phyloP scores from a whole-genome alignment of 805 yeast species.

The Metschnikowia shivogae region DNA sequence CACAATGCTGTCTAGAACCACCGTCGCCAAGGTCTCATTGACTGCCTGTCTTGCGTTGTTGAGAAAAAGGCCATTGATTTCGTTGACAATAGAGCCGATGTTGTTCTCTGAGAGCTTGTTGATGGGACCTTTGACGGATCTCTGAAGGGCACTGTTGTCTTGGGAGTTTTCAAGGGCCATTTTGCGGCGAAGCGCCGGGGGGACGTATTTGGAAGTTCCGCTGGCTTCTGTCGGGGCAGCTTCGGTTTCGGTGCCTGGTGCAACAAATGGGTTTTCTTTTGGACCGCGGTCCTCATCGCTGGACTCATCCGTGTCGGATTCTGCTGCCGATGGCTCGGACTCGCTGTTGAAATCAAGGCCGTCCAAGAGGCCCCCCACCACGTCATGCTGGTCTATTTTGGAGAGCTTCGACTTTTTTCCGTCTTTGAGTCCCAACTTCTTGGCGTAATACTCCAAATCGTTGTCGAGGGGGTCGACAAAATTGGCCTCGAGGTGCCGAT shows the following conservation, averaged over 20 bases:
- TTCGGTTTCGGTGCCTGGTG: slow-evolving; percentile 17
- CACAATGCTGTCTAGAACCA: slow-evolving; percentile 60
- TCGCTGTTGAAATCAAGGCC: slow-evolving; percentile 57
- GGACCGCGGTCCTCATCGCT: slow-evolving; percentile 22
- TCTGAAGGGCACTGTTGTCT: slow-evolving; percentile 47
- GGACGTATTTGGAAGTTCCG: slow-evolving; percentile 55
- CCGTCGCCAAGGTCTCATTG: slow-evolving; percentile 60
- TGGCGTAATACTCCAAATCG: slow-evolving; percentile 79
- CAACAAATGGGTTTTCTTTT: slow-evolving; percentile 50
- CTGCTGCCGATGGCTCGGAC: slow-evolving; percentile 20
- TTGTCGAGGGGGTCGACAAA: slow-evolving; percentile 42
- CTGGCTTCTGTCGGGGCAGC: background rate
- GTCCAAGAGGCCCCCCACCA: slow-evolving; percentile 76
- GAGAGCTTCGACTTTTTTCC: slow-evolving; percentile 45
- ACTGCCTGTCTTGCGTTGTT: slow-evolving; percentile 76
- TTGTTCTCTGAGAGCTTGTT: slow-evolving; percentile 90
- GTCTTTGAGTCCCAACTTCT: slow-evolving; percentile 65
- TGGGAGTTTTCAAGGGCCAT: slow-evolving; percentile 38
- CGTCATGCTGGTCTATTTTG: slow-evolving; percentile 62
- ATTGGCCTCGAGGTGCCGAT: slow-evolving; percentile 14
- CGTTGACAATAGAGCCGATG: slow-evolving; percentile 62
- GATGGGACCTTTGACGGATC: slow-evolving; percentile 73
- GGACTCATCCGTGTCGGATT: slow-evolving; percentile 8
- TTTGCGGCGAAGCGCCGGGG: slow-evolving; percentile 77
- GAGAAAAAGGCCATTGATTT: slow-evolving; percentile 59